Conservation (phyloP, 2,329 filamentous ascomycete species). For the Decorospora gaudefroyi region DNA sequence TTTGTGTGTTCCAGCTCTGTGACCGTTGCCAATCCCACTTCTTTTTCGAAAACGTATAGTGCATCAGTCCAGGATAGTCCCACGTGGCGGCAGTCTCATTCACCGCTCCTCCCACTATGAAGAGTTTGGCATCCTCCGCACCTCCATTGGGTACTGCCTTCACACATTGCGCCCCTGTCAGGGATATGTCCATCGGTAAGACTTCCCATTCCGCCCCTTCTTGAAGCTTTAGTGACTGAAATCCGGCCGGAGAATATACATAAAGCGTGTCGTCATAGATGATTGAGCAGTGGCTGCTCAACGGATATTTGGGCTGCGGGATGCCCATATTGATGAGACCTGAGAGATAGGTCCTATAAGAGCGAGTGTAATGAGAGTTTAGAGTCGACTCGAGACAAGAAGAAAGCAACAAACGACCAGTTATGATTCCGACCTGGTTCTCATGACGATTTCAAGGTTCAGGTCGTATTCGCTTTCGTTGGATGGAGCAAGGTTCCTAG, state of each 20-base stretch:
- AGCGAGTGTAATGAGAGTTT: conserved; percentile 25
- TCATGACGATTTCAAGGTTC: conserved; percentile 37
- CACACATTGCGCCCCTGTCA: conserved; percentile 78
- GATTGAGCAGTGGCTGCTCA: conserved; percentile 80
- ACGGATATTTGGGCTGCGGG: conserved; percentile 68
- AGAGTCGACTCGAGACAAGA: conserved; percentile 25
- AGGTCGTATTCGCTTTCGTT: background rate
- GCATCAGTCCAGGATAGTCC: conserved; percentile 75
- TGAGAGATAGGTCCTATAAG: conserved; percentile 15
- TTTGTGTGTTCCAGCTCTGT: conserved; percentile 60
- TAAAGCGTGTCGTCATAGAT: conserved; percentile 83
- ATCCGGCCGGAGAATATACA: conserved; percentile 74
- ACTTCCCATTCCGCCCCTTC: conserved; percentile 72
- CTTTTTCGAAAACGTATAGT: conserved; percentile 61
- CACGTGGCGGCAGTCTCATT: conserved; percentile 45
- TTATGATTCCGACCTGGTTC: conserved; percentile 29
- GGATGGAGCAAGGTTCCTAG: background rate
- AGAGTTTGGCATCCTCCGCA: conserved; percentile 66
- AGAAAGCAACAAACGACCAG: conserved; percentile 24
- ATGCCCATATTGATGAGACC: conserved; percentile 63
- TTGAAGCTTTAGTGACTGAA: conserved; percentile 72
- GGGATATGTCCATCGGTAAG: conserved; percentile 67
- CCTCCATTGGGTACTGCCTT: conserved; percentile 65
- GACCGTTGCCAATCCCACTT: conserved; percentile 63
- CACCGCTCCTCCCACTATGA: conserved; percentile 73